phyloP scores from a whole-genome alignment of 495 filamentous ascomycete species.

The Neurospora sp. region DNA sequence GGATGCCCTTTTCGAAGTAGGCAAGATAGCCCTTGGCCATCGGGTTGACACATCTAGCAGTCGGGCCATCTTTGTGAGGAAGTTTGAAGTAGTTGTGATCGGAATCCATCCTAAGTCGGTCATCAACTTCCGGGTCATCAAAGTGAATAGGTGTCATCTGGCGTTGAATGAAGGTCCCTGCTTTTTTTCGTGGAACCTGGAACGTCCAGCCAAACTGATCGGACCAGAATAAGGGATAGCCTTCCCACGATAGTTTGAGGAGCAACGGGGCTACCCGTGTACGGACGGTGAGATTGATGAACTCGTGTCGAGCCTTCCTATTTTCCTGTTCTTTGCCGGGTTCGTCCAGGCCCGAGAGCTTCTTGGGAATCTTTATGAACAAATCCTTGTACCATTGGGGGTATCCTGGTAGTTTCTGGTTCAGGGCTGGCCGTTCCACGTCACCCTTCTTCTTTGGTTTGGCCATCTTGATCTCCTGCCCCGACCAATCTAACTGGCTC shows the following conservation, averaged over 20 bases:
- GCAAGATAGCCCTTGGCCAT: constrained; percentile 81
- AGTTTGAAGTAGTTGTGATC: constrained; percentile 76
- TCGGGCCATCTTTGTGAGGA: constrained; percentile 89
- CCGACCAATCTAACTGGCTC: constrained; percentile 88
- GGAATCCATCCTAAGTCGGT: constrained; percentile 32
- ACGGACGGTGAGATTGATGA: constrained; percentile 72
- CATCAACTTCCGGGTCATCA: constrained; percentile 33
- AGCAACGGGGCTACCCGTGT: constrained; percentile 82
- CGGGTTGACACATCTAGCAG: constrained; percentile 71
- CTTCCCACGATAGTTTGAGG: constrained; percentile 80
- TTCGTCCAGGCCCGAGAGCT: constrained; percentile 18
- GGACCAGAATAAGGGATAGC: constrained; percentile 83
- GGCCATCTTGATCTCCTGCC: constrained; percentile 80
- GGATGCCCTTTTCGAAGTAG: constrained; percentile 82
- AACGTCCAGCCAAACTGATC: constrained; percentile 91
- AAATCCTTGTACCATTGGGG: constrained; percentile 94
- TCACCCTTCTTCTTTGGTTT: constrained; percentile 83
- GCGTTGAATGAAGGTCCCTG: constrained; percentile 54
- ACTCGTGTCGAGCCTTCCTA: neutral
- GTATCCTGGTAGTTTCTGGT: constrained; percentile 91
- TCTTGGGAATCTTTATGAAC: constrained; percentile 45
- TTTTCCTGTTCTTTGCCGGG: constrained; percentile 6
- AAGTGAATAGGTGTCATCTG: constrained; percentile 67
- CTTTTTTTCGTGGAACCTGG: constrained; percentile 55
- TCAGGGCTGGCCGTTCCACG: constrained; percentile 61